A percentile compares a stretch with the other conserved stretches of the same genome.
Conservation (phyloP, 169 alveolate species). For the Cryptosporidium sp. region DNA sequence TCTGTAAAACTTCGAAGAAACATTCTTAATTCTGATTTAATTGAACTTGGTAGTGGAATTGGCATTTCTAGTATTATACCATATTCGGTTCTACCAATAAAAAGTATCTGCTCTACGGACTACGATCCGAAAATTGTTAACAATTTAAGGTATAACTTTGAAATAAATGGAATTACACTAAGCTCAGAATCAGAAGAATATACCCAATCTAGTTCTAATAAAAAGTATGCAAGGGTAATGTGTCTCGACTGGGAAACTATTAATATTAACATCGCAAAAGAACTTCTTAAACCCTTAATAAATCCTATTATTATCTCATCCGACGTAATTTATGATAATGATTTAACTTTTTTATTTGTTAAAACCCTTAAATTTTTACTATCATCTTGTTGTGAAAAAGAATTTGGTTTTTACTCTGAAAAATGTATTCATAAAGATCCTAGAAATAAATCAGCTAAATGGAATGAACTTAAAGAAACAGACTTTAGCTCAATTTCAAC, state of each 20-base stretch:
- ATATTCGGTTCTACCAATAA: slow-evolving; percentile 4
- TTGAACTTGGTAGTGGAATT: slow-evolving; percentile 72
- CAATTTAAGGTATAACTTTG: slow-evolving; percentile 38
- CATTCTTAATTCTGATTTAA: slow-evolving; percentile 7
- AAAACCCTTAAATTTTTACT: slow-evolving; percentile 8
- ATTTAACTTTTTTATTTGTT: slow-evolving; percentile 20
- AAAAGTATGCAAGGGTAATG: background rate
- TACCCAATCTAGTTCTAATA: background rate
- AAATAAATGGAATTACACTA: slow-evolving; percentile 24
- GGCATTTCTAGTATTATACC: slow-evolving; percentile 60
- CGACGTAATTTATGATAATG: slow-evolving; percentile 64
- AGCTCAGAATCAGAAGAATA: background rate
- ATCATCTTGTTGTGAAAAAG: slow-evolving; percentile 1
- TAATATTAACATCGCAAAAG: slow-evolving; percentile 1
- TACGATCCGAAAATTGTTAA: slow-evolving; percentile 9
- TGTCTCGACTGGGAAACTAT: slow-evolving; percentile 69
- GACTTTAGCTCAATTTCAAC: background rate
- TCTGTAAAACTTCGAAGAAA: slow-evolving; percentile 5
- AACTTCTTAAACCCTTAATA: slow-evolving; percentile 8
- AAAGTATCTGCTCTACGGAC: slow-evolving; percentile 51
- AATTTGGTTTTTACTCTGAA: slow-evolving; percentile 12
- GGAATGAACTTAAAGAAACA: slow-evolving; percentile 31
- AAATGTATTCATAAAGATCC: background rate
- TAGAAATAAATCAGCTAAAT: background rate
- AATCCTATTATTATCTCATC: slow-evolving; percentile 62